Conservation (phyloP, 176 grass and related monocot genomes). For the Melocanna baccifera region DNA sequence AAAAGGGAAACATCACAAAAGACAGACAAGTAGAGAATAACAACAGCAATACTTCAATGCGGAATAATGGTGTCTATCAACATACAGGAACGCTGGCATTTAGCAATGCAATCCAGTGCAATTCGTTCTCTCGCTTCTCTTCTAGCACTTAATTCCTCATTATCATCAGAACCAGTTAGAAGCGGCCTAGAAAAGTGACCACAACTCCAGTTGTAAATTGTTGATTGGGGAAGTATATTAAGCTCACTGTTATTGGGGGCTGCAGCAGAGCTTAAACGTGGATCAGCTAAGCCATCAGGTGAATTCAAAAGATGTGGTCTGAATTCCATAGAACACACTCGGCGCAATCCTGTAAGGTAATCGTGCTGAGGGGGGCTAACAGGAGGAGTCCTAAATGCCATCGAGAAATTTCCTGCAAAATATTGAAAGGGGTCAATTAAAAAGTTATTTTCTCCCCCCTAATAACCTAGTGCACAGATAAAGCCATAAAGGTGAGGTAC, state of each 20-base stretch:
- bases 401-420: constrained; percentile 66
- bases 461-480: background rate
- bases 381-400: constrained; percentile 91
- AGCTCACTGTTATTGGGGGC: constrained; percentile 51
- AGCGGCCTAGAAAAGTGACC: constrained; percentile 97
- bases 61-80: constrained; percentile 3
- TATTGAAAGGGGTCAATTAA: background rate
- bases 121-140: constrained; percentile 77
- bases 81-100: constrained; percentile 94
- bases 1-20: constrained; percentile 14
- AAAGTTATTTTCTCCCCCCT: background rate
- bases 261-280: constrained; percentile 48
- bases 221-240: constrained; percentile 60
- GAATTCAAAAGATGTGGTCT: constrained; percentile 69
- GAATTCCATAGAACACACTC: constrained; percentile 96
- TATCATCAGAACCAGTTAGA: constrained; percentile 71
- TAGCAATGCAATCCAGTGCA: constrained; percentile 70
- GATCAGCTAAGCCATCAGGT: constrained; percentile 86
- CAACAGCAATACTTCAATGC: constrained; percentile 27
- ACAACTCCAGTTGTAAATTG: constrained; percentile 98
- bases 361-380: constrained; percentile 92
- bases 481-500: background rate
- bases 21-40: constrained; percentile 1
- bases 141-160: constrained; percentile 71
- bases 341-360: constrained; percentile 75